Base-by-base conservation (phyloP, 805 yeast species). In the Komagataella mondaviorum region DNA sequence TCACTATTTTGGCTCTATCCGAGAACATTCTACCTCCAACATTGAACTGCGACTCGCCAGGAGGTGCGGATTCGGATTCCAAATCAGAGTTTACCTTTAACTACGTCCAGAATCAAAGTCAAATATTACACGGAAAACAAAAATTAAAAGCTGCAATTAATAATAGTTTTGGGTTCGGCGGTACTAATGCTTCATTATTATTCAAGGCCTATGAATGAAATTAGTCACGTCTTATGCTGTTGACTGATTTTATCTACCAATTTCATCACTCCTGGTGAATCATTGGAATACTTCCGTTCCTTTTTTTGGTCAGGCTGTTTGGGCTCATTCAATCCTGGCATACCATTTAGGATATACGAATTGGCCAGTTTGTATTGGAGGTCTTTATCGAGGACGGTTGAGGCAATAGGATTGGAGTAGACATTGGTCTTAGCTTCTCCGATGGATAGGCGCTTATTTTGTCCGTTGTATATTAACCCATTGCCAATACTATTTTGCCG, bases 111-210 rank as follows among this genome's bases (percentile, higher is more conserved):
- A 68, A 76, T 39, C 55, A 59, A 10, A 71, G 85, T 7, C 60
- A 69, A 47, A 30, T 12, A 30, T 14, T 30, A 30, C 6, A 30
- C 14, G 14, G 14, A 10, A 49, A 57, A 12, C 70, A 63, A 22
- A 58, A 63, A 2, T 62, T 85, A 3, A 59, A 74, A 3, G 73
- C 77, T 55, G 97, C 91, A 0, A 55, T 93, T 58, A 79, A 88
- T 48, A 93, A 93, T 61, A 88, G 96, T 58, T 91, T 95, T 68
- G 99, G 99, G 0, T 93, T 93, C 69, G 99, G 99, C 6, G 99
- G 99, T 6, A 88, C 95, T 4, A 93, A 93, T 64, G 83, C 95
- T 6, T 76, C 95, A 2, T 60, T 93, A 2, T 72, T 81, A 47
- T 77, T 83, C 39, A 30, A 30, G 39, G 14, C 14, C 39, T 30